Base-by-base conservation (phyloP, 768 basidiomycete genomes). In the Hysterangium stoloniferum region DNA sequence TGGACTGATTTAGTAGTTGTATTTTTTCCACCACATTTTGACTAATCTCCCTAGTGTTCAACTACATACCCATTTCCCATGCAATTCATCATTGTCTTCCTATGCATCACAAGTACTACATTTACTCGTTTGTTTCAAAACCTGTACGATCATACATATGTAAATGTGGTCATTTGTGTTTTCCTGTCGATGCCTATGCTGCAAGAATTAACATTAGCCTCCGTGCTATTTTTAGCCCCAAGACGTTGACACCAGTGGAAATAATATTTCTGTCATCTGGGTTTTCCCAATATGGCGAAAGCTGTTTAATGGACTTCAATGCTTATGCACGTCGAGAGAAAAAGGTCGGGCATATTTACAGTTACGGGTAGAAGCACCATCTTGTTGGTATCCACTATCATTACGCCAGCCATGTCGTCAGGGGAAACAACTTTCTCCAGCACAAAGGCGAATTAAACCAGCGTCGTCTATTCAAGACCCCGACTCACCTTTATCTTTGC, bases 181-280 rank as follows among this genome's bases (percentile, higher is more conserved):
- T 31, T 32, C 19, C 20, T 31, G 15, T 45, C 15, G 15, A 12
- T 45, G 15, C 29, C 33, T 42, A 24, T 8, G 19, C 19, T 45
- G 4, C 15, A 11, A 45, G 9, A 5, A 31, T 9, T 15, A 22
- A 17, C 28, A 27, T 45, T 1, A 63, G 52, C 8, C 62, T 54
- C 17, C 54, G 52, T 6, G 58, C 51, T 34, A 66, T 29, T 6
- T 59, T 55, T 19, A 47, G 27, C n/a, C 65, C 65, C 20, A 65
- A 45, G 7, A 54, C 58, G 29, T 45, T 47, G 6, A 63, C 56
- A 0, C 52, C 52, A 4, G 56, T 50, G 25, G 45, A 37, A 34
- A 65, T 51, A 5, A 56, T 52, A 19, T 52, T 49, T 19, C 55
- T 52, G 2, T 31, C 53, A 3, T 29, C 35, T 6, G 43, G 49